These are phyloP conservation scores for Dalbergia cultrata DNA, from an alignment of 306 rosid genomes.

Conservation along the genomic window DNA sequence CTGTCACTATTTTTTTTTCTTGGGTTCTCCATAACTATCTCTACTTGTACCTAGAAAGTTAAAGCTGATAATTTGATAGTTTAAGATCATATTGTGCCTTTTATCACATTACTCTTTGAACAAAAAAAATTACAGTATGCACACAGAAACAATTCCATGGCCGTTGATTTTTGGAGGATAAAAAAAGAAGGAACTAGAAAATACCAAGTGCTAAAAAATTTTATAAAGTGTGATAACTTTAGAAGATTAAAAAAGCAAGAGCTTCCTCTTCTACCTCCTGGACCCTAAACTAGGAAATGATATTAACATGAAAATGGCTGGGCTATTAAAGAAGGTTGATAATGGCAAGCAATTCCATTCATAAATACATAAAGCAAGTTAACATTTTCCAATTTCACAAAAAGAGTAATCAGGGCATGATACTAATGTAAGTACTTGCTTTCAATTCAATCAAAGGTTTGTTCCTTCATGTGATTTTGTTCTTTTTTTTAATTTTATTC, in stretches of 20 bases:
- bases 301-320: constrained; percentile 41
- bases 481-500: background rate
- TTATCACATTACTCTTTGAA: background rate
- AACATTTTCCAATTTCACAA: background rate
- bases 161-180: constrained; percentile 23
- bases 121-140: constrained; percentile 13
- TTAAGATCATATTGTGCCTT: constrained; percentile 16
- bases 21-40: background rate
- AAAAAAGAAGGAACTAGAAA: background rate
- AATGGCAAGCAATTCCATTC: constrained; percentile 15
- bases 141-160: constrained; percentile 45
- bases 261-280: constrained; percentile 29
- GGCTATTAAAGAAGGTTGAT: constrained; percentile 30
- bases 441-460: constrained; percentile 13
- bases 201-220: constrained; percentile 38
- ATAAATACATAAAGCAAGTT: background rate
- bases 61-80: constrained; percentile 40
- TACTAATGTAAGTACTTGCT: background rate
- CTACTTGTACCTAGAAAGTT: too few species aligned
- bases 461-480: too few species aligned
- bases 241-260: constrained; percentile 43
- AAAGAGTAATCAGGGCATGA: background rate
- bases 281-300: constrained; percentile 48
- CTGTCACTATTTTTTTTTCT: too few species aligned
- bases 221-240: constrained; percentile 61